These are phyloP conservation scores for Lecanoromycetidae sp. DNA, from an alignment of 2,329 filamentous ascomycete genomes.

Conservation along the genomic window DNA sequence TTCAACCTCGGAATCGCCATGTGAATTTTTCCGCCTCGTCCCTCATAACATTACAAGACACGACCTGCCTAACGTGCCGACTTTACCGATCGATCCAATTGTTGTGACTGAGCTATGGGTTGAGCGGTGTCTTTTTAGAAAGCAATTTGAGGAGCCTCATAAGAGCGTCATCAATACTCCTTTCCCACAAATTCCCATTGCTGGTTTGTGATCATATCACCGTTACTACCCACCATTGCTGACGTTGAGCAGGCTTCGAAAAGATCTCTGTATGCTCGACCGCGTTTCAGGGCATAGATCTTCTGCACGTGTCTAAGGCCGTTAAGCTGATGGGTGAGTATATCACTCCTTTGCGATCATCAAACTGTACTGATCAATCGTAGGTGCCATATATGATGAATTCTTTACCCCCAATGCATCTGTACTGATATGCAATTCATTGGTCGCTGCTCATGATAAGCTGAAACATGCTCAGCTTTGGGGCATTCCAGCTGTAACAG, in stretches of 20 bases:
- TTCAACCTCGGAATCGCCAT: background rate
- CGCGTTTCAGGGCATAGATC: conserved; percentile 70
- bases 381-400: conserved; percentile 67
- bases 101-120: conserved; percentile 84
- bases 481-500: conserved; percentile 66
- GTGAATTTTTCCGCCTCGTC: conserved; percentile 27
- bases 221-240: background rate
- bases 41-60: conserved; percentile 32
- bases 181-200: conserved; percentile 57
- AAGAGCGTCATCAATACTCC: conserved; percentile 65
- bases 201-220: conserved; percentile 26
- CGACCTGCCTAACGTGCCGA: conserved; percentile 26
- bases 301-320: conserved; percentile 70
- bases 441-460: conserved; percentile 55
- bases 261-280: conserved; percentile 66
- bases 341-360: conserved; percentile 1
- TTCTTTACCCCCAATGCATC: conserved; percentile 59
- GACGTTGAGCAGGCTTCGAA: conserved; percentile 43
- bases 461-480: conserved; percentile 62
- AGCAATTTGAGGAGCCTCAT: conserved; percentile 55
- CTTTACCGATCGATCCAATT: conserved; percentile 28
- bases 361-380: conserved; percentile 19
- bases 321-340: conserved; percentile 55
- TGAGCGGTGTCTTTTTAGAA: conserved; percentile 73
- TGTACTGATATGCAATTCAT: conserved; percentile 59